Conservation (phyloP, 192 early-diverging fungal species). For the Entrophospora sp. region DNA sequence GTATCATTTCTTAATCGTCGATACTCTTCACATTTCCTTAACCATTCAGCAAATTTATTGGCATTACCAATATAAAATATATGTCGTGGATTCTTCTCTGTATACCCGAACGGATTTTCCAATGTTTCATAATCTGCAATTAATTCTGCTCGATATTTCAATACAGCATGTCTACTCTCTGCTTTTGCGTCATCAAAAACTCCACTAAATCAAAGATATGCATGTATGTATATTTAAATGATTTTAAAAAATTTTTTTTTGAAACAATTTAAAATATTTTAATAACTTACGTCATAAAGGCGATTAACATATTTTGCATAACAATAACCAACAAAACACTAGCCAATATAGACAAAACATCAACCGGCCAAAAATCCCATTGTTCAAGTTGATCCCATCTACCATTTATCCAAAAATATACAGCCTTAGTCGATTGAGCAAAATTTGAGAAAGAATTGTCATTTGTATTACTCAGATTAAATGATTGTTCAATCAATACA, state of each 20-base stretch:
- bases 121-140: slow-evolving; percentile 1
- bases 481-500: background rate
- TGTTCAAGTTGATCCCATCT: slow-evolving; percentile 11
- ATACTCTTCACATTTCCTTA: background rate
- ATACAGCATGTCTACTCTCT: background rate
- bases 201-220: background rate
- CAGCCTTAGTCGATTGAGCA: background rate
- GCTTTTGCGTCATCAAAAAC: background rate
- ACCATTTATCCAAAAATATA: slow-evolving; percentile 13
- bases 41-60: background rate
- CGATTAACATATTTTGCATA: slow-evolving; percentile 10
- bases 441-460: slow-evolving; percentile 2
- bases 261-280: background rate
- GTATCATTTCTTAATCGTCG: background rate
- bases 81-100: background rate
- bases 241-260: background rate
- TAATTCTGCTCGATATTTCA: background rate
- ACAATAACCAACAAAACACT: background rate
- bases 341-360: background rate
- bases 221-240: too few species aligned
- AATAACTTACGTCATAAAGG: background rate
- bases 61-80: background rate
- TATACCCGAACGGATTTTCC: background rate
- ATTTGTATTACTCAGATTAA: background rate
- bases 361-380: slow-evolving; percentile 1